These are phyloP conservation scores for Cryptococcus sp. DNA, from an alignment of 1,284 basidiomycete genomes.

Conservation along the genomic window DNA sequence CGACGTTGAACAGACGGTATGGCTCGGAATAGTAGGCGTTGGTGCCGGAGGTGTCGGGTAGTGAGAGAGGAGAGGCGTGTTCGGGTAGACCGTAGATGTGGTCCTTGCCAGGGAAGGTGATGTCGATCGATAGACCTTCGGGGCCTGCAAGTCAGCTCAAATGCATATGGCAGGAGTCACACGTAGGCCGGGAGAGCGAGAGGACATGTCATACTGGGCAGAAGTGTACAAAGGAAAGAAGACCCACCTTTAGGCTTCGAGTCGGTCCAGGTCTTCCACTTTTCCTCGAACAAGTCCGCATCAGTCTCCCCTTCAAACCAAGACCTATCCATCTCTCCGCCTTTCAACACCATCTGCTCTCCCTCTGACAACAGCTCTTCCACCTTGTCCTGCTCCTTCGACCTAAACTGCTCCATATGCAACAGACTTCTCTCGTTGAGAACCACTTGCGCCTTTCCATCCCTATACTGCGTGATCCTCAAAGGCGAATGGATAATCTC, in stretches of 20 bases:
- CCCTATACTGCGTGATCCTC: conserved; percentile 62
- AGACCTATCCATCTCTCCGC: conserved; percentile 51
- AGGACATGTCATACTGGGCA: no score
- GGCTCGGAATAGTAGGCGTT: conserved; percentile 74
- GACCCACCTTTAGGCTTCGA: conserved; percentile 84
- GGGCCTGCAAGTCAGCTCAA: conserved; percentile 58
- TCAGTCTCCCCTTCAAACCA: conserved; percentile 83
- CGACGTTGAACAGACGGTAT: conserved; percentile 91
- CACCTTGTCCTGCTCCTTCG: conserved; percentile 51
- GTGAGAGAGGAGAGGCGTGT: conserved; percentile 83
- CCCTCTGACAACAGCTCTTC: conserved; percentile 43
- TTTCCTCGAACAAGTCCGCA: conserved; percentile 84
- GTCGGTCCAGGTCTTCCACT: conserved; percentile 78
- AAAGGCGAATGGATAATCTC: conserved; percentile 71
- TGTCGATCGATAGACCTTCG: conserved; percentile 86
- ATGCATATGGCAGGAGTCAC: background rate
- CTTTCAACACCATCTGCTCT: conserved; percentile 43
- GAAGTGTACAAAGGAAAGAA: background rate
- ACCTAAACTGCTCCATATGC: conserved; percentile 96
- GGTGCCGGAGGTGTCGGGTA: conserved; percentile 63
- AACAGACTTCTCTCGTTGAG: conserved; percentile 85
- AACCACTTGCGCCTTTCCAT: conserved; percentile 75
- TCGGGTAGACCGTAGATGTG: conserved; percentile 95
- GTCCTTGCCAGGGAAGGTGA: conserved; percentile 83
- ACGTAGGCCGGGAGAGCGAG: background rate